These are phyloP conservation scores for Talaromyces rugulosus DNA, from an alignment of 2,329 filamentous ascomycete species.

Conservation along the genomic window DNA sequence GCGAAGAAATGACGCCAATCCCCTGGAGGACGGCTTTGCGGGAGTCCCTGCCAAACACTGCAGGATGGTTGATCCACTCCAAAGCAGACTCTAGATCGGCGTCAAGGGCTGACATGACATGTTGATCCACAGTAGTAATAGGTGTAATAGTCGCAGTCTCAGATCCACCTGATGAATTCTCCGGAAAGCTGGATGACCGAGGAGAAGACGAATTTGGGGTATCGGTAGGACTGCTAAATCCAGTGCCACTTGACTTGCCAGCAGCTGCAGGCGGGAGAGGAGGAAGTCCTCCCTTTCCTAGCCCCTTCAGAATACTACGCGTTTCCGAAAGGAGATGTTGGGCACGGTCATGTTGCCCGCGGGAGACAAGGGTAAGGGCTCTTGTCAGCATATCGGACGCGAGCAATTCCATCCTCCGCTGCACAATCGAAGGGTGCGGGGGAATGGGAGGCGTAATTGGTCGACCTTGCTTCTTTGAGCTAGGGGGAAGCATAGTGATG, in stretches of 20 bases:
- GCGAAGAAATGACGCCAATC: conserved; percentile 93
- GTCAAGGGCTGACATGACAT: conserved; percentile 81
- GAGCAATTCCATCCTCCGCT: conserved; percentile 93
- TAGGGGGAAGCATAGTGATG: conserved; percentile 82
- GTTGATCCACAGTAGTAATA: conserved; percentile 72
- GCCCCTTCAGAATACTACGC: conserved; percentile 87
- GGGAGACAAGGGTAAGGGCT: conserved; percentile 82
- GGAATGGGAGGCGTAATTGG: conserved; percentile 74
- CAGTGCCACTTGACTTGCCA: conserved; percentile 32
- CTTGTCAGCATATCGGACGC: conserved; percentile 97
- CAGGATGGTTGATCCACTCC: conserved; percentile 97
- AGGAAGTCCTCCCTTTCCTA: conserved; percentile 90
- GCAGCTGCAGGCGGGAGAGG: conserved; percentile 62
- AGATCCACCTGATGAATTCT: conserved; percentile 31
- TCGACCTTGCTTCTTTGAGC: conserved; percentile 53
- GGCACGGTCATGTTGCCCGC: conserved; percentile 88
- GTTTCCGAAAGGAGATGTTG: conserved; percentile 92
- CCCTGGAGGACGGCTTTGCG: conserved; percentile 94
- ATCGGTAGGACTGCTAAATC: conserved; percentile 26
- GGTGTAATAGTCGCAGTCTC: conserved; percentile 48
- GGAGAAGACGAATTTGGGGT: conserved; percentile 37
- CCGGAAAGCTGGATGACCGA: conserved; percentile 30
- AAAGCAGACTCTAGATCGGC: conserved; percentile 83
- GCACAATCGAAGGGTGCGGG: conserved; percentile 89
- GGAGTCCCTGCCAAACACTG: conserved; percentile 88